A percentile compares a stretch with the other conserved stretches of the same genome.
Evolutionary conservation across 2,329 filamentous ascomycete species (phyloP).

Genomic region (Aspergillus viridinutans): DNA sequence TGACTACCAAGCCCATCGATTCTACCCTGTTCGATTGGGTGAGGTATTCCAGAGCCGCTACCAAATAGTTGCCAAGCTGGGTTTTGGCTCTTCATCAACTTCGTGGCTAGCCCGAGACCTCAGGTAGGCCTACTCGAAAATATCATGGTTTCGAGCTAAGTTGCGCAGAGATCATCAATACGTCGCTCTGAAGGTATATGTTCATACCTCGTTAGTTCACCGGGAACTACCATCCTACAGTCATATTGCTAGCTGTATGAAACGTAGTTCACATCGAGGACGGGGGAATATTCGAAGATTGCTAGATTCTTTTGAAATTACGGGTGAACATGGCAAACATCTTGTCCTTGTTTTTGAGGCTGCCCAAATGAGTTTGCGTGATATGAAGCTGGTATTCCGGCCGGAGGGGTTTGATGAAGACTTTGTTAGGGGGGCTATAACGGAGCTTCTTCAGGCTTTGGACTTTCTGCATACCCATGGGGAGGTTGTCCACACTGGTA

Average conservation of each 20-base stretch:
- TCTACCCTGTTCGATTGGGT: no score
- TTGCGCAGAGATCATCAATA: conserved; percentile 15
- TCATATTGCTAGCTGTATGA: conserved; percentile 16
- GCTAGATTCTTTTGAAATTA: conserved; percentile 31
- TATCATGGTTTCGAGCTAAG: conserved; percentile 4
- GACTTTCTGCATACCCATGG: conserved; percentile 29
- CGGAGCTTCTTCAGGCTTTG: conserved; percentile 23
- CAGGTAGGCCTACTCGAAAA: conserved; percentile 7
- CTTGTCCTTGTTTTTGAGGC: conserved; percentile 27
- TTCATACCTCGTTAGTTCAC: conserved; percentile 18
- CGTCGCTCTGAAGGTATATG: conserved; percentile 22
- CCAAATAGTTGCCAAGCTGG: conserved; percentile 26
- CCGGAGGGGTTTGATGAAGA: conserved; percentile 17
- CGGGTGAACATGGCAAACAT: conserved; percentile 23
- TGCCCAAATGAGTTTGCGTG: conserved; percentile 23
- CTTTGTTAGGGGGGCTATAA: conserved; percentile 19
- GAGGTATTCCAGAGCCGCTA: no score
- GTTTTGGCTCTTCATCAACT: conserved; percentile 27
- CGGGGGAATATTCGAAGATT: conserved; percentile 23
- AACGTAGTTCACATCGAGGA: conserved; percentile 19
- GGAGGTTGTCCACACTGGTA: conserved; percentile 28
- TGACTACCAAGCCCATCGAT: no score
- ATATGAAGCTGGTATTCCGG: conserved; percentile 17
- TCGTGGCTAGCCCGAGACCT: conserved; percentile 26
- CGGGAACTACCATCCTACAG: conserved; percentile 26